Base-by-base conservation (phyloP, 768 basidiomycete species). In the Strobilomyces echinocephalus region DNA sequence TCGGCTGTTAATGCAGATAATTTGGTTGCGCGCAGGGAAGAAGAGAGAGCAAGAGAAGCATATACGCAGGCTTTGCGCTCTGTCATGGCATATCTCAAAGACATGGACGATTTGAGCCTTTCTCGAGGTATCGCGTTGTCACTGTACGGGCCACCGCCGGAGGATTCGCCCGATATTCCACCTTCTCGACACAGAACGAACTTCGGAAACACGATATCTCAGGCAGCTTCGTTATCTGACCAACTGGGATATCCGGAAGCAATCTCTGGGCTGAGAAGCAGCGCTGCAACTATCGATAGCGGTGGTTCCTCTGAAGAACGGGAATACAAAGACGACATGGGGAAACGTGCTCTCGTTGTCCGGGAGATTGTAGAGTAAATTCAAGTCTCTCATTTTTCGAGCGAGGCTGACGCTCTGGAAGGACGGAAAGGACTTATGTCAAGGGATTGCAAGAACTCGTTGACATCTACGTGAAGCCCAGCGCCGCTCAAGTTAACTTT, bases 341-440 rank as follows among this genome's bases (percentile, higher is more conserved):
- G 76, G 11, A 95, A 91, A 71, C 81, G 97, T 39, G 81, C 83
- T 15, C 85, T 84, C 72, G 81, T 98, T 30, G 77, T 97, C 55
- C 81, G 84, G 46, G 97, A 99, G 75, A 97, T 99, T 58, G 80
- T 97, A 46, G 79, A 87, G 93, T 94, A 71, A 58, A 90, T 80
- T 41, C 38, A n/a, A 31, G 8, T 30, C 36, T 28, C 21, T 35
- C n/a, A 8, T 15, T 46, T 48, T n/a, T 35, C 11, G 16, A 24
- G 24, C 14, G 21, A 43, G 14, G 26, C 58, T 68, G 30, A 68
- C 42, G 8, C 20, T 52, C n/a, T 31, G 59, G 34, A 63, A 92
- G 91, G 62, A 98, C 95, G 39, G 97, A 99, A 71, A 79, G 88
- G 56, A 93, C 94, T 2, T 99, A 99, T 70, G 91, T 95, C 55